phyloP scores from a whole-genome alignment of 768 basidiomycete genomes.

The Hortiboletus flavorubellus region DNA sequence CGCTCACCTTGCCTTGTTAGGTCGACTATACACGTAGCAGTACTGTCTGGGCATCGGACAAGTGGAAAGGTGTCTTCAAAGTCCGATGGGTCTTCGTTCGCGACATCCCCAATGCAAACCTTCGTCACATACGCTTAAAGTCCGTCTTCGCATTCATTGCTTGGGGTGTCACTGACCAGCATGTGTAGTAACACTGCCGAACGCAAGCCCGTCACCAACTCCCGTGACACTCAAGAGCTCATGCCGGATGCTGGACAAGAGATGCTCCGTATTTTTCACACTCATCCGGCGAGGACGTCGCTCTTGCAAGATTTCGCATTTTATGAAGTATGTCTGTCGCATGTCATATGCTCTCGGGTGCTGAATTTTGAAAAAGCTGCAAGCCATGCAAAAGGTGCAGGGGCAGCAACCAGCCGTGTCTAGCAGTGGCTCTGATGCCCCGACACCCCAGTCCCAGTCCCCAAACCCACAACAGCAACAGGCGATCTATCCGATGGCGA shows the following conservation, averaged over 20 bases:
- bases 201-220: conserved; percentile 97
- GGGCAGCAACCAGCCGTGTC: conserved; percentile 27
- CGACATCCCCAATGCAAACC: conserved; percentile 86
- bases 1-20: conserved; percentile 29
- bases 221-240: conserved; percentile 95
- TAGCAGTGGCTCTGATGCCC: conserved; percentile 25
- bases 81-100: conserved; percentile 97
- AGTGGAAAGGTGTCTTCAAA: conserved; percentile 99
- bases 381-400: conserved; percentile 75
- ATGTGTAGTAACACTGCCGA: conserved; percentile 86
- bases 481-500: conserved; percentile 44
- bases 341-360: neutral
- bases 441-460: conserved; percentile 38
- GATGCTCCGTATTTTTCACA: conserved; percentile 93
- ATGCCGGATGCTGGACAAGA: conserved; percentile 95
- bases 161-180: conserved; percentile 12
- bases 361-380: conserved; percentile 48
- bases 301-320: conserved; percentile 91
- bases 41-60: conserved; percentile 98
- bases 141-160: conserved; percentile 28
- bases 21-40: conserved; percentile 94
- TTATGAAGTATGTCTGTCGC: conserved; percentile 62
- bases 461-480: conserved; percentile 45
- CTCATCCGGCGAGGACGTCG: conserved; percentile 90
- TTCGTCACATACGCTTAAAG: conserved; percentile 89